Conservation (phyloP, 257 asterid species). For the Solanum tarapatanum region DNA sequence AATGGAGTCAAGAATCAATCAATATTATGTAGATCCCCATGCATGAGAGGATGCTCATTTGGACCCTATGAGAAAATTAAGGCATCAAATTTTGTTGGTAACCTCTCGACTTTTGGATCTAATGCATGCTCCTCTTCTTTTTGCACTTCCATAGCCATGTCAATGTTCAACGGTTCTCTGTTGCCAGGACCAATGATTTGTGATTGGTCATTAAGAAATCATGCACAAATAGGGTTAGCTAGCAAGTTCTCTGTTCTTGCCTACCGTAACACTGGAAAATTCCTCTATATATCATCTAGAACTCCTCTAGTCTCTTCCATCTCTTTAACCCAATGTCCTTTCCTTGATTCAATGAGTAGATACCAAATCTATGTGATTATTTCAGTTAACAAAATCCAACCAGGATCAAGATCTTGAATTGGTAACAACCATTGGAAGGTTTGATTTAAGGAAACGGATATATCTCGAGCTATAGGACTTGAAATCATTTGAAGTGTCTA, state of each 20-base stretch:
- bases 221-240: neutral
- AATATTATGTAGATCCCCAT: neutral
- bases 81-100: neutral
- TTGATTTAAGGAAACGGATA: neutral
- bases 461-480: neutral
- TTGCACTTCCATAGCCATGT: neutral
- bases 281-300: neutral
- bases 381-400: neutral
- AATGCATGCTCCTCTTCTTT: neutral
- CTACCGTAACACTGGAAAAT: neutral
- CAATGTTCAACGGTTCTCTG: neutral
- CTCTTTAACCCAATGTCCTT: neutral
- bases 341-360: neutral
- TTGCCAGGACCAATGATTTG: neutral
- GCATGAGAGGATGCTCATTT: neutral
- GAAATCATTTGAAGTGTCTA: neutral
- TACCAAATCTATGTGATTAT: neutral
- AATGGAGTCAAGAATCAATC: neutral
- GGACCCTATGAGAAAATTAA: neutral
- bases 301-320: neutral
- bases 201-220: neutral
- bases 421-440: neutral
- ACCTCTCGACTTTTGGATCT: neutral
- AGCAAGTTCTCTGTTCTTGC: neutral
- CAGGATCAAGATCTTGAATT: neutral